Evolutionary conservation across 169 alveolate genomes (phyloP).

Genomic region (Plasmodium billcollinsi): DNA sequence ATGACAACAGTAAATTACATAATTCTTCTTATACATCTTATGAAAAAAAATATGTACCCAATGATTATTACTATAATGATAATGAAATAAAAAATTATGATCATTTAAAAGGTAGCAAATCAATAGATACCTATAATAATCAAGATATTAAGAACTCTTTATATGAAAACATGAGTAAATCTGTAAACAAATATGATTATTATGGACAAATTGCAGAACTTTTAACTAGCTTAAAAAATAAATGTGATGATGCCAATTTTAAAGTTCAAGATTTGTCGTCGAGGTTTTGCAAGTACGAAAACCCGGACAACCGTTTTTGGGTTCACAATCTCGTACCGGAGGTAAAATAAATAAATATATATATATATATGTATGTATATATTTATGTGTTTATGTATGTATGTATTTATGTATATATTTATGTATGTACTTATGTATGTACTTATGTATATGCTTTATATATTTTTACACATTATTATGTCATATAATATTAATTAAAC

Average conservation of each 20-base stretch:
- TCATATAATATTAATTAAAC: neutral
- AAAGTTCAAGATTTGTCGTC: conserved; percentile 22
- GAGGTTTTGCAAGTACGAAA: conserved; percentile 46
- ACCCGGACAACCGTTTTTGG: conserved; percentile 69
- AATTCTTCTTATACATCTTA: conserved; percentile 7
- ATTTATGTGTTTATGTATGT: too few relatives aligned
- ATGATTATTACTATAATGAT: conserved; percentile 41
- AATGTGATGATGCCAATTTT: conserved; percentile 63
- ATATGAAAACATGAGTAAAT: neutral
- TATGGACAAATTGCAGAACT: conserved; percentile 52
- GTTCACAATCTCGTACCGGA: conserved; percentile 46
- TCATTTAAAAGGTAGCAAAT: neutral
- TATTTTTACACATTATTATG: neutral
- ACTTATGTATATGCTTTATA: neutral
- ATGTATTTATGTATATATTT: neutral
- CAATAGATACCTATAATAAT: neutral
- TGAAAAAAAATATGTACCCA: neutral
- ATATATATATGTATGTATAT: neutral
- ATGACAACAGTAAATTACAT: conserved; percentile 22
- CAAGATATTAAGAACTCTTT: neutral
- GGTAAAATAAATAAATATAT: conserved; percentile 12
- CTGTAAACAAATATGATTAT: conserved; percentile 26
- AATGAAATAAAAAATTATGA: neutral
- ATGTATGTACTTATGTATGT: neutral
- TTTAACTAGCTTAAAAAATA: conserved; percentile 38